phyloP scores from a whole-genome alignment of 1,284 basidiomycete species.

The Baeospora myosura region DNA sequence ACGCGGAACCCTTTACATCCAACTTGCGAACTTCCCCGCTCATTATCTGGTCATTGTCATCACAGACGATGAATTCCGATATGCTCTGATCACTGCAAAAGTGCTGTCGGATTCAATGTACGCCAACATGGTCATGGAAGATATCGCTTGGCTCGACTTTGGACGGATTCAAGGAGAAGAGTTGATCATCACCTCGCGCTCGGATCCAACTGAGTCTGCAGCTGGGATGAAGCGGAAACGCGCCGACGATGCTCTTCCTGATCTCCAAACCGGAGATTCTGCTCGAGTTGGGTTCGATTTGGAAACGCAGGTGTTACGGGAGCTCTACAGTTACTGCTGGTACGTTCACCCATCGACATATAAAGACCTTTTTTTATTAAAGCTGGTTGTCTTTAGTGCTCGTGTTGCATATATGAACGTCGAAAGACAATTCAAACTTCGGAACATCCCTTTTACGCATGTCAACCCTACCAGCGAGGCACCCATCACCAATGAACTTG shows the following conservation, averaged over 20 bases:
- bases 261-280: slow-evolving; percentile 6
- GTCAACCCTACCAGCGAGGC: slow-evolving; percentile 52
- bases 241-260: slow-evolving; percentile 6
- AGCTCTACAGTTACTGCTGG: slow-evolving; percentile 79
- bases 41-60: slow-evolving; percentile 76
- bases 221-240: slow-evolving; percentile 32
- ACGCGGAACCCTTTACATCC: slow-evolving; percentile 58
- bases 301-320: slow-evolving; percentile 60
- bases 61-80: slow-evolving; percentile 67
- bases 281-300: slow-evolving; percentile 56
- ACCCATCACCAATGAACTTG: slow-evolving; percentile 38
- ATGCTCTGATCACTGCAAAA: slow-evolving; percentile 63
- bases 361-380: neutral
- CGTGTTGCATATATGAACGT: slow-evolving; percentile 86
- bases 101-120: slow-evolving; percentile 45
- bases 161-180: slow-evolving; percentile 46
- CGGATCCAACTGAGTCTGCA: slow-evolving; percentile 17
- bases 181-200: slow-evolving; percentile 18
- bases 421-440: slow-evolving; percentile 79
- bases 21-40: slow-evolving; percentile 58
- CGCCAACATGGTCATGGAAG: slow-evolving; percentile 55
- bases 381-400: slow-evolving; percentile 43
- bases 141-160: slow-evolving; percentile 74
- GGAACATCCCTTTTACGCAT: slow-evolving; percentile 71
- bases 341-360: slow-evolving; percentile 25